phyloP scores from a whole-genome alignment of 257 asterid species.

The Solanum piurae region DNA sequence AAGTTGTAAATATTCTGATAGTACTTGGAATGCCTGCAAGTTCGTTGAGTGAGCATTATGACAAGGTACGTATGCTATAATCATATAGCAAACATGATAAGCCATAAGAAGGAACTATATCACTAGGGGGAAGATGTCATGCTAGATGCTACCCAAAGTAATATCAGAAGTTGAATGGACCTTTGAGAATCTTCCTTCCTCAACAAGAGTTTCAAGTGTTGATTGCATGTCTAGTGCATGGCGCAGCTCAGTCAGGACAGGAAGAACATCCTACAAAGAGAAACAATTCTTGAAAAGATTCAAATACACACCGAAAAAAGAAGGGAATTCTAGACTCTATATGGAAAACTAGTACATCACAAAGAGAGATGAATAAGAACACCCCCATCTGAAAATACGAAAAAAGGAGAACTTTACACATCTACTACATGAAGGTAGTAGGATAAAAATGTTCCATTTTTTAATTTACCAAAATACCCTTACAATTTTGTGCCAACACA shows the following conservation, averaged over 20 bases:
- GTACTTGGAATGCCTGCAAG: conserved; percentile 89
- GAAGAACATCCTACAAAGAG: conserved; percentile 68
- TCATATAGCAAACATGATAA: neutral
- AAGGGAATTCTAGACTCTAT: neutral
- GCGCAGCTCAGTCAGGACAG: conserved; percentile 70
- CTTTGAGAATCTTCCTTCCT: conserved; percentile 85
- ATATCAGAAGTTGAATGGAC: conserved; percentile 28
- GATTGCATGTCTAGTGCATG: conserved; percentile 79
- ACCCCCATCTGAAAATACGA: neutral
- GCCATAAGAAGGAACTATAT: conserved; percentile 2
- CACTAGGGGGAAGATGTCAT: conserved; percentile 6
- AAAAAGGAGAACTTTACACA: neutral
- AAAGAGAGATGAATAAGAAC: neutral
- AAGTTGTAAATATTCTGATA: conserved; percentile 90
- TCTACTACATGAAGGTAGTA: neutral
- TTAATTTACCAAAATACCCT: neutral
- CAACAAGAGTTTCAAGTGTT: conserved; percentile 76
- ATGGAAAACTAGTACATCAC: neutral
- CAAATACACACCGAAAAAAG: neutral
- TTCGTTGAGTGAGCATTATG: conserved; percentile 7
- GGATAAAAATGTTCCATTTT: neutral
- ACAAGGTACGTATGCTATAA: neutral
- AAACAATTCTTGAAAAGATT: neutral
- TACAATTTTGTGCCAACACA: neutral
- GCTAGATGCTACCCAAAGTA: conserved; percentile 11